Base-by-base conservation (phyloP, 2,329 filamentous ascomycete species). In the Venturia nashicola region DNA sequence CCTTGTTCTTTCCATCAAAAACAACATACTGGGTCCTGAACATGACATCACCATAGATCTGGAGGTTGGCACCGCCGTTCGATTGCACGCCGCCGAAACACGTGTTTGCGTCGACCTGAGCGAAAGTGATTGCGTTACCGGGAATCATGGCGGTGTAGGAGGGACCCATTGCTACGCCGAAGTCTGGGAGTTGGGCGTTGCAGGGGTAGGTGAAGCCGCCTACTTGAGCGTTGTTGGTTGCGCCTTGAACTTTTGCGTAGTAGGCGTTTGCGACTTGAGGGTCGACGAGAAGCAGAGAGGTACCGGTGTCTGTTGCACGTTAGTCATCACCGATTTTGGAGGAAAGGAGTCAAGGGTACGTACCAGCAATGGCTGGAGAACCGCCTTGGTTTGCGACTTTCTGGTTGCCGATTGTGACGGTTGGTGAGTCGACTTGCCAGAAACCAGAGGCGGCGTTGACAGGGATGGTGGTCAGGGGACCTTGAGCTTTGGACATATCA, bases 81-180 rank as follows among this genome's bases (percentile, higher is more conserved):
- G 81, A 79, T 75, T 90, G 87, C 20, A 90, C 75, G 68, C 86
- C 86, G 65, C 86, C 87, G 68, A 87, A 89, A 77, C 87, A 90
- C 64, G 77, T 83, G 51, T 78, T 78, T 46, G 71, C 51, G 54
- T 76, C 74, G 40, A 75, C 72, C 8, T 71, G 66, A 11, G 75
- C 72, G 60, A 76, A 76, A 8, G 71, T 76, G 66, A 77, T 70
- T 65, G 71, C 77, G 32, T 71, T 70, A 6, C 83, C 83, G 64
- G 78, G 79, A 43, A 86, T 76, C 44, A 74, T 80, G 18, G 85
- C 84, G 79, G 80, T 82, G 72, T 82, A 82, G 40, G 69, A 73
- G 55, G 79, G 79, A 40, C 84, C 85, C 39, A 87, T 79, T 34
- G 82, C 81, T 20, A 88, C 75, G 54, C 74, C 73, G 66, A 80